These are phyloP conservation scores for Amphicarpaea edgeworthii DNA, from an alignment of 306 rosid species.

Conservation along the genomic window DNA sequence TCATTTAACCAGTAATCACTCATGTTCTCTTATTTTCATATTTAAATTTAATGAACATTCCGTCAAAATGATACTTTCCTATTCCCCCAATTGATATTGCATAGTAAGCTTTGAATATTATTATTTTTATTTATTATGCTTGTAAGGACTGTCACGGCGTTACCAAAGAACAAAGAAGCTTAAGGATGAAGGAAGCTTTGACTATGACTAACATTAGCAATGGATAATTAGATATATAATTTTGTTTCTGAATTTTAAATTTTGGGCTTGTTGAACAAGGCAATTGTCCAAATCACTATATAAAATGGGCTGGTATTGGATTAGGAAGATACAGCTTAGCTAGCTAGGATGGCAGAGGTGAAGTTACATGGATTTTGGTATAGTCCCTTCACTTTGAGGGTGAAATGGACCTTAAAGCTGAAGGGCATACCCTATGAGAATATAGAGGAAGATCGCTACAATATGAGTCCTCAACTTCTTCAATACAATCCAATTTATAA, in stretches of 20 bases:
- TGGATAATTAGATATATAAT: background rate
- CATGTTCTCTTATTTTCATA: no score
- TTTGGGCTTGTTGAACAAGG: constrained; percentile 1
- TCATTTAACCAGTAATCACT: no score
- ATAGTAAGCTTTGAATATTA: background rate
- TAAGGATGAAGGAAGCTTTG: background rate
- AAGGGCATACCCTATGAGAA: constrained; percentile 61
- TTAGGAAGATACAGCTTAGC: background rate
- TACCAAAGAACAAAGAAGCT: background rate
- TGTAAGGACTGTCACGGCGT: background rate
- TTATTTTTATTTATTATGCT: background rate
- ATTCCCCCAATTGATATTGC: no score
- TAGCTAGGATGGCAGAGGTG: constrained; percentile 38
- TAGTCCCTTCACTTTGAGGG: constrained; percentile 60
- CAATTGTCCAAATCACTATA: background rate
- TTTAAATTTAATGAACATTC: no score
- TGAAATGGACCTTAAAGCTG: constrained; percentile 57
- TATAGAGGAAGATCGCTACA: constrained; percentile 62
- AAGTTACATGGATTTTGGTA: constrained; percentile 61
- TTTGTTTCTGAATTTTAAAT: background rate
- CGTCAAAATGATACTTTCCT: no score
- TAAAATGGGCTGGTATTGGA: background rate
- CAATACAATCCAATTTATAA: constrained; percentile 62
- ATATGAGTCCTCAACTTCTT: constrained; percentile 54
- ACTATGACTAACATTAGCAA: background rate